These are phyloP conservation scores for Rhododendron vialii DNA, from an alignment of 148 eudicot species.

Conservation along the genomic window DNA sequence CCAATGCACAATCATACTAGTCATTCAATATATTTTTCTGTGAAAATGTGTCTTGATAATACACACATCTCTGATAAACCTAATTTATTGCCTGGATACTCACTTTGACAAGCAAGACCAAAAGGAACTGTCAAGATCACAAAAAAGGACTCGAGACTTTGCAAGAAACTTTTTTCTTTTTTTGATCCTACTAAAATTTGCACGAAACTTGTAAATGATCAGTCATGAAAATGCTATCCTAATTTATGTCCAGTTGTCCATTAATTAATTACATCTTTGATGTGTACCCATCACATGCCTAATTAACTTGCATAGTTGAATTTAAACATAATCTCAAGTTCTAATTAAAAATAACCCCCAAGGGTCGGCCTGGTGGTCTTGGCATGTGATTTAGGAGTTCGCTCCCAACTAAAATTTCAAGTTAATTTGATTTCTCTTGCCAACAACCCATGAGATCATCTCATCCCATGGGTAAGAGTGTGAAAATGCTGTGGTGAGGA, in stretches of 20 bases:
- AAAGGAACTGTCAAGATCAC: too few species aligned
- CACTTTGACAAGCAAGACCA: background rate
- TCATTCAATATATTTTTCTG: background rate
- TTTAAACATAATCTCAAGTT: background rate
- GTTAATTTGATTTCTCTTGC: too few species aligned
- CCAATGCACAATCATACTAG: background rate
- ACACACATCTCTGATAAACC: background rate
- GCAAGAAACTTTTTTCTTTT: too few species aligned
- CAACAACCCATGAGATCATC: too few species aligned
- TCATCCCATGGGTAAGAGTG: too few species aligned
- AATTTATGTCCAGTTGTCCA: background rate
- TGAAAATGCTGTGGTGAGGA: too few species aligned
- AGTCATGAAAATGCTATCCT: background rate
- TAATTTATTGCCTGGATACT: too few species aligned
- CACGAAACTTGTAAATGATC: background rate
- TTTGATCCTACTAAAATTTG: background rate
- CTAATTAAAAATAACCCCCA: too few species aligned
- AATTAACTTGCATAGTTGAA: background rate
- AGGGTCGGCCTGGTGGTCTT: too few species aligned
- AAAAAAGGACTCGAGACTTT: too few species aligned
- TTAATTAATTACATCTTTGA: background rate
- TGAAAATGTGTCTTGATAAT: background rate
- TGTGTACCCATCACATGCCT: background rate
- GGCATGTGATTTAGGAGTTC: too few species aligned
- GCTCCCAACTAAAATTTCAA: too few species aligned